phyloP scores from a whole-genome alignment of 106 monocot genomes.

The Dioscorea dumetorum region DNA sequence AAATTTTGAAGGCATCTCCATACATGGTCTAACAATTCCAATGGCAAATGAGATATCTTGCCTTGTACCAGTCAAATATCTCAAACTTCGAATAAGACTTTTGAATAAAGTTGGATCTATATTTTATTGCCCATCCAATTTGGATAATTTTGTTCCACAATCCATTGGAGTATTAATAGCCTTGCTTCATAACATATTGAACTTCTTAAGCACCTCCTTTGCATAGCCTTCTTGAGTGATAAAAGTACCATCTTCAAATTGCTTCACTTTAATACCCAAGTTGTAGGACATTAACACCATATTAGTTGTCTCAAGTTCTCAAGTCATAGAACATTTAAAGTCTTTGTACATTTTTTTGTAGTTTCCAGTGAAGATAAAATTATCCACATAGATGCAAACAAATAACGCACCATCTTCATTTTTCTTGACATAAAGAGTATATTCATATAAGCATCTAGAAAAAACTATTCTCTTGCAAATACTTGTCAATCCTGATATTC shows the following conservation, averaged over 20 bases:
- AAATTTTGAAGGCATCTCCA: background rate
- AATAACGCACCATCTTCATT: too few species aligned
- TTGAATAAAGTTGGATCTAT: constrained; percentile 9
- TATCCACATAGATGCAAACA: constrained; percentile 7
- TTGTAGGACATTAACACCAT: constrained; percentile 4
- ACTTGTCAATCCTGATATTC: background rate
- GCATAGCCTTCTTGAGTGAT: constrained; percentile 2
- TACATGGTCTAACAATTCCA: constrained; percentile 9
- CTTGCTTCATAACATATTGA: constrained; percentile 13
- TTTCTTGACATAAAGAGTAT: background rate
- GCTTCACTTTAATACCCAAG: background rate
- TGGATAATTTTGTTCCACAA: constrained; percentile 5
- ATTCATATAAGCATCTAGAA: constrained; percentile 5
- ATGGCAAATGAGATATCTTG: constrained; percentile 5
- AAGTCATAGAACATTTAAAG: too few species aligned
- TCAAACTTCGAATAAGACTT: constrained; percentile 1
- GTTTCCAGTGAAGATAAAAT: constrained; percentile 7
- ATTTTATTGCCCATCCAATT: background rate
- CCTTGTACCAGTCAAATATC: constrained; percentile 14
- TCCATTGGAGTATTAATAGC: background rate
- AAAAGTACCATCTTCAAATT: background rate
- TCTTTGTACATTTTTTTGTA: too few species aligned
- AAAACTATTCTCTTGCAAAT: background rate
- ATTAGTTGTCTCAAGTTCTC: background rate
- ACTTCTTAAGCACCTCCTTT: constrained; percentile 1